Base-by-base conservation (phyloP, 164 flowering plant species). In the Akebia trifoliata region DNA sequence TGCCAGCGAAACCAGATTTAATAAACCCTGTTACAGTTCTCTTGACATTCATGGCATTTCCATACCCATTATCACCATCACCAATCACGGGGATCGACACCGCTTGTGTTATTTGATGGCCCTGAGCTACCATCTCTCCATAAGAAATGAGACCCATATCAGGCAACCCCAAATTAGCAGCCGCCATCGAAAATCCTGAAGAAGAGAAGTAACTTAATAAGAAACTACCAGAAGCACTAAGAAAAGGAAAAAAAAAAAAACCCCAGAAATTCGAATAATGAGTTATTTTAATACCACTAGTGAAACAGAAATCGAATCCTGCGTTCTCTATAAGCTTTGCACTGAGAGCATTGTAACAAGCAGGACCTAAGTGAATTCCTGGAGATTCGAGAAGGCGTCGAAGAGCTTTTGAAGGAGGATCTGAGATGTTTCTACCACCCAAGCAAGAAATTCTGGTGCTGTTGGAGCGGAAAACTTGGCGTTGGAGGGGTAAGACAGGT, bases 21-120 rank as follows among this genome's bases (percentile, higher is more conserved):
- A 87, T 84, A 57, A 71, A 93, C 62, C 88, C 97, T 75, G 76
- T 85, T 45, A 89, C 85, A 66, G 98, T 93, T 76, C 98, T 87
- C 74, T 93, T 93, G n/a, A 93, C 92, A 74, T 85, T 93, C 94
- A 89, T 89, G 45, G 87, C 87, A 78, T 93, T 93, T 28, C 98
- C 98, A 74, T 89, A 93, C 26, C 98, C 98, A 76, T 89, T 93
- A 62, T 90, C 97, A 26, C 81, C 98, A 79, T 93, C 97, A 20
- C 98, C 98, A 65, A 93, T 89, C 4, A 93, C 90, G 31, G 98
- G 97, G 53, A 93, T 89, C 0, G 97, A 81, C 22, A 85, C 90
- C 42, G 95, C 85, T 59, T 81, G 74, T 0, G 97, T 90, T 24
- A 93, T 93, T 45, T 76, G 83, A 59, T 48, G 76, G 51, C 98